Evolutionary conservation across 2,329 filamentous ascomycete genomes (phyloP), one percentile per base, ranked within the genome.

Genomic region (Malbranchea cinnamomea): DNA sequence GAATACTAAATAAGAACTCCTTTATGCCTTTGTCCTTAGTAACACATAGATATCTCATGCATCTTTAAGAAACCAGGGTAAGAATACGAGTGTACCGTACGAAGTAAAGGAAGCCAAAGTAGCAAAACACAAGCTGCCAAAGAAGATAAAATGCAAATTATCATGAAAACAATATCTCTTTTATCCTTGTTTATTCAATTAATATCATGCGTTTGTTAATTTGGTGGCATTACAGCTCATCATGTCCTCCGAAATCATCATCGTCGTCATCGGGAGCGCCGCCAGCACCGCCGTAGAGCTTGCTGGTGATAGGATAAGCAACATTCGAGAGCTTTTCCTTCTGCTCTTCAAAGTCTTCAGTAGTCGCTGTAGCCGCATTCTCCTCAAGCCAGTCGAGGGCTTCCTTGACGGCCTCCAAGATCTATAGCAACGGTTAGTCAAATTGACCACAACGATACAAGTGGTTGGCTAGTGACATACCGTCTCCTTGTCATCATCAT

Each of bases 281-380:
- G 41, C 68, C 76, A 46, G 71, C 74, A 49, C 68, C 66, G 46
- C 67, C 64, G 68, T 94, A 94, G 51, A 94, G 71, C 75, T 98
- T 98, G 67, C 82, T 92, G 48, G 89, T 98, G 65, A 98, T 98
- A 45, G 89, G 89, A 67, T 95, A 94, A 32, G 89, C 89, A 42
- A 94, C 81, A 59, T 80, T 79, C 49, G 81, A 91, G 45, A 98
- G 73, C 73, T 94, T 94, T 79, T 98, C 87, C 71, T 91, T 93
- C 70, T 95, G 87, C 74, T 98, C 89, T 62, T 94, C 85, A 49
- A 95, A 94, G 67, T 95, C 89, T 67, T 94, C 87, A 36, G 83
- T 69, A 44, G 68, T 73, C 41, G 89, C 89, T 30, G 78, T 78
- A 43, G 78, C 74, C 43, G 73, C 81, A 63, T 94, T 91, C 72